Base-by-base conservation (phyloP, 495 filamentous ascomycete genomes). In the Neurospora terricola region DNA sequence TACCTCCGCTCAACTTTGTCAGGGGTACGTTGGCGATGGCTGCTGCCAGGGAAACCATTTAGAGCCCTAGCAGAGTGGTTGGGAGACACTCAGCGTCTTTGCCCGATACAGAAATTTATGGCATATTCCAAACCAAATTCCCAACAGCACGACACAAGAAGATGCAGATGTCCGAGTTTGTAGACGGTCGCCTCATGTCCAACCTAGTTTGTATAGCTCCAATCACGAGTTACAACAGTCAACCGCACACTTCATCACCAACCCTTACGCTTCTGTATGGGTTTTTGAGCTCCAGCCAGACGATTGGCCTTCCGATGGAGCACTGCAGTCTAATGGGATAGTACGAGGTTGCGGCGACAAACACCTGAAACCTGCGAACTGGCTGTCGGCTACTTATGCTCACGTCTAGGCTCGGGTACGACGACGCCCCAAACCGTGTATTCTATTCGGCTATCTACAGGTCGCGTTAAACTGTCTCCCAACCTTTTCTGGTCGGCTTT, bases 391-490 rank as follows among this genome's bases (percentile, higher is more conserved):
- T 21, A 21, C 16, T n/a, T n/a, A n/a, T n/a, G 18, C 5, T 0
- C 40, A 43, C 14, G 40, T 43, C 40, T 43, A n/a, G 16, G 16
- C n/a, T 43, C 40, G 3, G 2, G 5, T 43, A 43, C 42, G 42
- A 21, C 18, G 42, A 18, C 18, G 18, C 8, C 6, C 42, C 42
- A 0, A 45, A 18, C 42, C 42, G 42, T 45, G 18, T 10, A 2
- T 2, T 45, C 21, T 2, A 21, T 21, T 21, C 42, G 2, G 42
- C 18, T 21, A 21, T 45, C 42, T 4, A 21, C 18, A 45, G 42
- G 0, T 21, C 42, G 2, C 0, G 18, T 21, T 18, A 0, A 16
- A 16, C 3, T 21, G 11, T n/a, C n/a, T n/a, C n/a, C 1, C 8
- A 48, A 2, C n/a, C 43, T 11, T 48, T 3, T 23, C 11, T 48